Base-by-base conservation (phyloP, 768 basidiomycete species). In the Tricholoma matsutake region DNA sequence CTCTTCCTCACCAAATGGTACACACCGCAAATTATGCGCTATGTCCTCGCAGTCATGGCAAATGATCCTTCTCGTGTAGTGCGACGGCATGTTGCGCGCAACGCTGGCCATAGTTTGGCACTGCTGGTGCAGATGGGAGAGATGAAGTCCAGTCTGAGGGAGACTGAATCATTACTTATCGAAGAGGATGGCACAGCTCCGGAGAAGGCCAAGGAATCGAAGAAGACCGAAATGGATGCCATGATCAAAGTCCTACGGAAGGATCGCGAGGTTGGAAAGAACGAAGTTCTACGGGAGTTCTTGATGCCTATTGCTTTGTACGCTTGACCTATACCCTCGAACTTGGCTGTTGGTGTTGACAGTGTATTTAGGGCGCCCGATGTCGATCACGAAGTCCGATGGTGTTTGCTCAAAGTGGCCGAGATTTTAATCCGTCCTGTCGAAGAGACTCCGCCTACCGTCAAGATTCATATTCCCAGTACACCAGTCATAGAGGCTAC, bases 1-100 rank as follows among this genome's bases (percentile, higher is more conserved):
- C 81, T 98, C 9, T 88, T 96, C 80, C 76, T 94, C 71, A 89
- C 89, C 60, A 88, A 94, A 75, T 90, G 94, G 94, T 88, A 93
- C 71, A 81, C 88, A 1, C 87, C 87, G 35, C 83, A 86, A 68
- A 86, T 96, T 66, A 91, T 92, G 85, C 85, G 86, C 13, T 98
- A 98, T 69, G 80, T 98, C 64, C 81, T 96, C 54, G 84, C 92
- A 9, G 89, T 97, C 59, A 87, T 96, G 78, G 85, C 88, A 7
- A 83, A 88, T 68, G 97, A 99, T 70, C 80, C 89, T 8, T 98
- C 93, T 2, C 86, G 90, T 14, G 73, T 84, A 34, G 80, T 99
- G 39, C 87, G 92, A 31, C 86, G 96, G 8, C 91, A 96, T 72
- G 91, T 98, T 37, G 90, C 96, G 4, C 84, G 89, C 43, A 88